Evolutionary conservation across 2,329 filamentous ascomycete species (phyloP).

Genomic region (Colletotrichum somersetense): DNA sequence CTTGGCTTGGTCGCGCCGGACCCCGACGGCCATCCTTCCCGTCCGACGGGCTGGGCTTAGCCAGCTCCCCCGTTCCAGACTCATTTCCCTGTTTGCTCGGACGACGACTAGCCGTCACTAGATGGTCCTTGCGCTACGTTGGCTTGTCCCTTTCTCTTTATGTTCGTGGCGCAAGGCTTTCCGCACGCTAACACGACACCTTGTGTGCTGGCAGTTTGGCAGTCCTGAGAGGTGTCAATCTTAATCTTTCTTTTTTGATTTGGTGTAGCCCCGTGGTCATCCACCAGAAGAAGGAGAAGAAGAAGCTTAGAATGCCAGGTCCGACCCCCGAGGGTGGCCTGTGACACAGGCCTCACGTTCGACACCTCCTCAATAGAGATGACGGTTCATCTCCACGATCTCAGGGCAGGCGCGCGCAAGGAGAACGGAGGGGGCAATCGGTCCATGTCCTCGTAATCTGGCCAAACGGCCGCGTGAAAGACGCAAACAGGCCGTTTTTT

Average conservation of each 20-base stretch:
- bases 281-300: slow-evolving; percentile 14
- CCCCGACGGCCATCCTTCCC: slow-evolving; percentile 30
- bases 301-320: slow-evolving; percentile 6
- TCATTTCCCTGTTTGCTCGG: background rate
- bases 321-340: slow-evolving; percentile 30
- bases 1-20: slow-evolving; percentile 1
- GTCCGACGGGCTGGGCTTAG: background rate
- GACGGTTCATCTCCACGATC: slow-evolving; percentile 25
- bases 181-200: slow-evolving; percentile 20
- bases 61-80: background rate
- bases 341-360: slow-evolving; percentile 28
- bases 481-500: background rate
- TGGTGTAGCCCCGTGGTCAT: slow-evolving; percentile 8
- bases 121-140: background rate
- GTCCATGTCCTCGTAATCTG: slow-evolving; percentile 14
- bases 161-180: slow-evolving; percentile 23
- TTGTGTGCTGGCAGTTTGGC: slow-evolving; percentile 29
- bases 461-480: background rate
- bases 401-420: background rate
- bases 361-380: slow-evolving; percentile 7
- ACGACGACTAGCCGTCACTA: background rate
- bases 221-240: slow-evolving; percentile 39
- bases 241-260: slow-evolving; percentile 12
- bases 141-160: background rate
- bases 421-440: too few species aligned